These are phyloP conservation scores for Nemophila menziesii DNA, from an alignment of 257 asterid species.

Conservation along the genomic window DNA sequence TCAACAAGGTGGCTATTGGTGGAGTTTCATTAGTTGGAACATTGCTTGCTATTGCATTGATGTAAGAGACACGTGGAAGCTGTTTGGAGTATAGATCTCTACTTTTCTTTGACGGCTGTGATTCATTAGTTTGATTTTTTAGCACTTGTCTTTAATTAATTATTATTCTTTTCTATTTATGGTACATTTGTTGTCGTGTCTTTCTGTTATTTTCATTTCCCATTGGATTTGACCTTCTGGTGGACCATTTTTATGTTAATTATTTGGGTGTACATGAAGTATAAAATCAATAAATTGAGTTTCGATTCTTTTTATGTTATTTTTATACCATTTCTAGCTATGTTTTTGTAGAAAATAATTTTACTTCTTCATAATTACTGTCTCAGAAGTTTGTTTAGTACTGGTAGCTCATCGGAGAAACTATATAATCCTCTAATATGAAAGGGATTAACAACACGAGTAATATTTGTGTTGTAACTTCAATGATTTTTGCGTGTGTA, in stretches of 20 bases:
- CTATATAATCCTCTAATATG: no score
- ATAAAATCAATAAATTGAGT: slow-evolving; percentile 13
- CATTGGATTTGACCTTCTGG: slow-evolving; percentile 2
- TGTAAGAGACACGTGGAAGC: slow-evolving; percentile 34
- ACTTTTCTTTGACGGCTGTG: slow-evolving; percentile 23
- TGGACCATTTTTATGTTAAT: no score
- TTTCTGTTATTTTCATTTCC: no score
- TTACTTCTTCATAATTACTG: no score
- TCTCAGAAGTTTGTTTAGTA: no score
- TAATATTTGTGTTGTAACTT: no score
- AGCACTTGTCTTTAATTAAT: background rate
- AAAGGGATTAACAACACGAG: no score
- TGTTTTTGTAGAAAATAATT: background rate
- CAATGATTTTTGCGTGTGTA: no score
- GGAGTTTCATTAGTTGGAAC: slow-evolving; percentile 47
- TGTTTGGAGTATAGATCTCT: slow-evolving; percentile 14
- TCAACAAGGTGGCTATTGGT: slow-evolving; percentile 36
- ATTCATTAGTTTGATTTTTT: slow-evolving; percentile 22
- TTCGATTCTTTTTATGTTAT: slow-evolving; percentile 8
- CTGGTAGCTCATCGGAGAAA: no score
- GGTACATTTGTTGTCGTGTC: no score
- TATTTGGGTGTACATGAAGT: slow-evolving; percentile 22
- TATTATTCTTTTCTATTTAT: slow-evolving; percentile 11
- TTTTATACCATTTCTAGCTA: background rate
- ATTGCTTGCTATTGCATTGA: slow-evolving; percentile 44